Conservation (phyloP, 2,329 filamentous ascomycete species). For the Penicillium sclerotiorum region DNA sequence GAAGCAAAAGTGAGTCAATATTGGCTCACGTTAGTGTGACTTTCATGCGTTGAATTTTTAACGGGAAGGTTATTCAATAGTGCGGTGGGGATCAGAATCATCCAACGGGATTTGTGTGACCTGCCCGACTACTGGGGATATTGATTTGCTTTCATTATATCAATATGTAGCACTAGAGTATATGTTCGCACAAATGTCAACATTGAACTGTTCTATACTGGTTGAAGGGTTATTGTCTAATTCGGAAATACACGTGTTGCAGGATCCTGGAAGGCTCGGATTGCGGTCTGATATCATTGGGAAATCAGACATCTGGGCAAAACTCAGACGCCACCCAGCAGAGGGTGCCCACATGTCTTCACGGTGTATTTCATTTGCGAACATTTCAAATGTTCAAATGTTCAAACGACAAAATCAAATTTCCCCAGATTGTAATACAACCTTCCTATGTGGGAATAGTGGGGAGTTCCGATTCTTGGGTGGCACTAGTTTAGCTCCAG, state of each 20-base stretch:
- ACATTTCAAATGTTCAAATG: background rate
- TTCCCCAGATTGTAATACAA: background rate
- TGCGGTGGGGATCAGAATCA: no score
- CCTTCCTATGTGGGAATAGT: background rate
- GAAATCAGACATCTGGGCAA: background rate
- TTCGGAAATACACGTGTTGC: no score
- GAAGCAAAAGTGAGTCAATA: conserved; percentile 1
- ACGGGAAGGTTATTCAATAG: no score
- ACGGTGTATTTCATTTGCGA: background rate
- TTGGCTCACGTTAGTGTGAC: conserved; percentile 1
- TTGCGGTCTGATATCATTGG: conserved; percentile 3
- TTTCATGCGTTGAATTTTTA: no score
- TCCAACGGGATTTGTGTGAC: no score
- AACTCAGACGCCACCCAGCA: background rate
- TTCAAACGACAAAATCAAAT: background rate
- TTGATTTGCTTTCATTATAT: no score
- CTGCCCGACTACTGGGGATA: no score
- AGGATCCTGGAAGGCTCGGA: no score
- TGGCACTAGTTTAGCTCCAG: background rate
- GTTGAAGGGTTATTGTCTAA: no score
- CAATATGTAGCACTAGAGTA: no score
- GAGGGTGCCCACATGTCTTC: conserved; percentile 2
- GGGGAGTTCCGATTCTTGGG: background rate
- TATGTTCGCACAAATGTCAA: no score
- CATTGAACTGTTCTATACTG: no score